phyloP scores from a whole-genome alignment of 768 basidiomycete species.

The Omphalotus guepiniiformis region DNA sequence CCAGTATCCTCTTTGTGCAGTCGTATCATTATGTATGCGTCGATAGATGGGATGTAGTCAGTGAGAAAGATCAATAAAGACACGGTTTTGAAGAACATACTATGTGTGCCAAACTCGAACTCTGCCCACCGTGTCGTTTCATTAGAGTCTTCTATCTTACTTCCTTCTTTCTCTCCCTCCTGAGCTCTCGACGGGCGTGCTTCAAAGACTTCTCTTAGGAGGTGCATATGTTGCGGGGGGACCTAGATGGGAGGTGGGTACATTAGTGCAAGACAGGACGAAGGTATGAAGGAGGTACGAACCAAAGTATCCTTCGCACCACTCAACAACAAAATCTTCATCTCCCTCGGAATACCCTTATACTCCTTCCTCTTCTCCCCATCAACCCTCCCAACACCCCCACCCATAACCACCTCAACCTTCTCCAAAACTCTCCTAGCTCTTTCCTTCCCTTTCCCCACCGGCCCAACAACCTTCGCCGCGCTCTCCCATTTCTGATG shows the following conservation, averaged over 20 bases:
- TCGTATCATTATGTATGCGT: constrained; percentile 1
- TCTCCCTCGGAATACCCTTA: constrained; percentile 7
- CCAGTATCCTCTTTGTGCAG: constrained; percentile 7
- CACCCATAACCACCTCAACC: constrained; percentile 4
- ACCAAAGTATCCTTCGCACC: constrained; percentile 3
- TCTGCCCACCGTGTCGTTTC: constrained; percentile 11
- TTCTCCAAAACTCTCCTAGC: not conserved
- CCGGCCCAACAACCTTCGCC: constrained; percentile 46
- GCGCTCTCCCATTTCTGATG: constrained; percentile 88
- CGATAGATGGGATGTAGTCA: not conserved
- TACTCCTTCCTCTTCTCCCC: constrained; percentile 4
- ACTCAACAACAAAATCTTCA: constrained; percentile 4
- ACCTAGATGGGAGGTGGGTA: not conserved
- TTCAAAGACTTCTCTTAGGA: not conserved
- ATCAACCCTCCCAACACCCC: constrained; percentile 2
- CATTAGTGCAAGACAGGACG: not conserved
- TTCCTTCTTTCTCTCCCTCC: constrained; percentile 1
- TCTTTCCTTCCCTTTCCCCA: constrained; percentile 25
- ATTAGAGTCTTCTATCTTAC: not conserved
- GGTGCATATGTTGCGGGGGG: constrained; percentile 6
- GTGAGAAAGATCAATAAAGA: not conserved
- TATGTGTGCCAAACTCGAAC: not conserved
- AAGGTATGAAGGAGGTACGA: not conserved
- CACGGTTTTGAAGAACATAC: not conserved
- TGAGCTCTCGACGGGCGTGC: not conserved